Conservation (phyloP, 1,284 basidiomycete species). For the Apiotrichum gracile region DNA sequence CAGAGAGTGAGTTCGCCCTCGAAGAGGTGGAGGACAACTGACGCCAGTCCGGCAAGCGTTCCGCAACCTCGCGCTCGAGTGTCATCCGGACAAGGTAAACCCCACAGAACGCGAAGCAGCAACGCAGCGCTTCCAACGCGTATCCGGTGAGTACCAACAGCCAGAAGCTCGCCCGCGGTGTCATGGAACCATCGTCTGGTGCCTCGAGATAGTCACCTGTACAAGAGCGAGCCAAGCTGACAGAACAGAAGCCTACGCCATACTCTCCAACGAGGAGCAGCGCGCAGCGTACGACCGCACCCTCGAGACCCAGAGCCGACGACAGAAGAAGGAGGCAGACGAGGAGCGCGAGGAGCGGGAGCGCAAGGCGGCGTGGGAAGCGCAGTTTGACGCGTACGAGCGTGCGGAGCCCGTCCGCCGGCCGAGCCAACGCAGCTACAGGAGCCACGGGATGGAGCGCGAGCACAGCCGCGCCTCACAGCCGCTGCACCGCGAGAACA, state of each 20-base stretch:
- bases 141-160: background rate
- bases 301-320: background rate
- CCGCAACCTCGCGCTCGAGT: background rate
- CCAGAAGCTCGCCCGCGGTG: too few species aligned
- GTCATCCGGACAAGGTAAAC: conserved; percentile 8
- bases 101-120: background rate
- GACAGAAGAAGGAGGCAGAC: background rate
- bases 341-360: background rate
- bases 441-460: background rate
- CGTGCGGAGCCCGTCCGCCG: background rate
- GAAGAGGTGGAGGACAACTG: background rate
- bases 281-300: conserved; percentile 1
- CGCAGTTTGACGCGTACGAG: background rate
- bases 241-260: conserved; percentile 5
- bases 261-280: background rate
- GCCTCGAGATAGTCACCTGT: too few species aligned
- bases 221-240: too few species aligned
- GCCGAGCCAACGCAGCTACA: background rate
- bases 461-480: too few species aligned
- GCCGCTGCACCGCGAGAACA: too few species aligned
- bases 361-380: background rate
- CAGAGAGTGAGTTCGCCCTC: background rate
- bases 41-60: conserved; percentile 8
- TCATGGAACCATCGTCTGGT: too few species aligned
- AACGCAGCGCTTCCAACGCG: conserved; percentile 1